A percentile compares a stretch with the other conserved stretches of the same genome.
phyloP scores from a whole-genome alignment of 495 filamentous ascomycete genomes.

The Podospora pseudopauciseta region DNA sequence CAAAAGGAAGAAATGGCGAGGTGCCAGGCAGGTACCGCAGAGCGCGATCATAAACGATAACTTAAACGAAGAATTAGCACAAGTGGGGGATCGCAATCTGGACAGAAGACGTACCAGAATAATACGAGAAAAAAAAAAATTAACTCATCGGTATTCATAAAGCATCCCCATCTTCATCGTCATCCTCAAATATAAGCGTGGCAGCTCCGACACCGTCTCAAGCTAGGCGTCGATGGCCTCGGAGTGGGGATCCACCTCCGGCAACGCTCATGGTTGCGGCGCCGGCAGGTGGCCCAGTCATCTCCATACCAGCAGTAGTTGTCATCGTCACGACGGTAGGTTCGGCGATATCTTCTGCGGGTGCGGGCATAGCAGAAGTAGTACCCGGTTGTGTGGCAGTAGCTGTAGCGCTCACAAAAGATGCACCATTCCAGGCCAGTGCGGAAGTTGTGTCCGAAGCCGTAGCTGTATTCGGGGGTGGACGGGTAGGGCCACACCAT shows the following conservation, averaged over 20 bases:
- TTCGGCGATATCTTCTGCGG: background rate
- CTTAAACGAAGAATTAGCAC: background rate
- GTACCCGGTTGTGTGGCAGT: background rate
- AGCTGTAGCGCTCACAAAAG: slow-evolving; percentile 1
- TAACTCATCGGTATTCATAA: background rate
- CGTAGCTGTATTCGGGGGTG: background rate
- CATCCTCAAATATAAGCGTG: background rate
- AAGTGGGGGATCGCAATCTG: background rate
- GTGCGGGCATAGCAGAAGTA: slow-evolving; percentile 1
- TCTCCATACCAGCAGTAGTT: background rate
- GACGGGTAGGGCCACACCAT: background rate
- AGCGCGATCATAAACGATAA: background rate
- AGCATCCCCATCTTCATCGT: background rate
- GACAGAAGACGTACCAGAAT: background rate
- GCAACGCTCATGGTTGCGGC: slow-evolving; percentile 1
- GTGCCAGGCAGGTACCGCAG: too few relatives aligned
- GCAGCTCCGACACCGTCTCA: background rate
- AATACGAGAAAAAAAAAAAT: background rate
- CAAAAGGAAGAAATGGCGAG: too few relatives aligned
- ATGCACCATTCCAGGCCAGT: background rate
- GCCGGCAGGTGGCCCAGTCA: slow-evolving; percentile 1
- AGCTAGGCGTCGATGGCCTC: background rate
- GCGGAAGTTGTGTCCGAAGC: background rate
- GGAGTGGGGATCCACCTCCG: background rate
- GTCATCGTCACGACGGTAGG: background rate